A percentile compares a stretch with the other conserved stretches of the same genome.
phyloP scores from a whole-genome alignment of 2,329 filamentous ascomycete genomes.

The Beauveria bassiana region DNA sequence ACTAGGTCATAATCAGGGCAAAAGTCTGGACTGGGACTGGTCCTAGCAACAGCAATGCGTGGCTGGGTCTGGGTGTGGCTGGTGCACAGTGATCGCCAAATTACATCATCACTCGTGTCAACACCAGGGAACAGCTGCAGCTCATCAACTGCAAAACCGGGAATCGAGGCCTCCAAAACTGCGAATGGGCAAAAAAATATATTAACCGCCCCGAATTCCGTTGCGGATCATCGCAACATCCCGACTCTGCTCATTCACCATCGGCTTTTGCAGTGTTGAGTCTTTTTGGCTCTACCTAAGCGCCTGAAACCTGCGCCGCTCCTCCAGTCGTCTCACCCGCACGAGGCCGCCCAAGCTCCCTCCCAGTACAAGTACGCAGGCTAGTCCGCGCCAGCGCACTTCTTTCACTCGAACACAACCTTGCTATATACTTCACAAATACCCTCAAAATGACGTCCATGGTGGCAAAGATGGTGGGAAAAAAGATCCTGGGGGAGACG shows the following conservation, averaged over 20 bases:
- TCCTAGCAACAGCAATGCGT: background rate
- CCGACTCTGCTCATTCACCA: background rate
- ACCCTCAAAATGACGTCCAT: conserved; percentile 40
- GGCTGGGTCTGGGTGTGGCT: background rate
- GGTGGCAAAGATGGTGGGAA: conserved; percentile 46
- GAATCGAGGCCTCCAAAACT: background rate
- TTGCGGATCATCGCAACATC: background rate
- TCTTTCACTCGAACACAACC: background rate
- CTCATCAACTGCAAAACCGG: conserved; percentile 1
- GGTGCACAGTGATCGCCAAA: background rate
- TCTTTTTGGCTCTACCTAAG: background rate
- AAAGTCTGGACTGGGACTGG: background rate
- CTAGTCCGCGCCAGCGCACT: background rate
- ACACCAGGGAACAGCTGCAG: background rate
- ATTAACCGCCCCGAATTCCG: background rate
- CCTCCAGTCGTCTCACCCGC: conserved; percentile 2
- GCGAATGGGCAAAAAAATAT: background rate
- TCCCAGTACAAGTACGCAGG: background rate
- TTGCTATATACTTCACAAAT: background rate
- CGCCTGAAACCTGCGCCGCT: conserved; percentile 4
- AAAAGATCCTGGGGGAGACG: conserved; percentile 50
- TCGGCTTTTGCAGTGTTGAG: background rate
- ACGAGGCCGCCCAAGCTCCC: background rate
- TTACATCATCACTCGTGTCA: conserved; percentile 9
- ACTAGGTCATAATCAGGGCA: background rate